phyloP scores from a whole-genome alignment of 1,284 basidiomycete species.

The Tilletia caries region DNA sequence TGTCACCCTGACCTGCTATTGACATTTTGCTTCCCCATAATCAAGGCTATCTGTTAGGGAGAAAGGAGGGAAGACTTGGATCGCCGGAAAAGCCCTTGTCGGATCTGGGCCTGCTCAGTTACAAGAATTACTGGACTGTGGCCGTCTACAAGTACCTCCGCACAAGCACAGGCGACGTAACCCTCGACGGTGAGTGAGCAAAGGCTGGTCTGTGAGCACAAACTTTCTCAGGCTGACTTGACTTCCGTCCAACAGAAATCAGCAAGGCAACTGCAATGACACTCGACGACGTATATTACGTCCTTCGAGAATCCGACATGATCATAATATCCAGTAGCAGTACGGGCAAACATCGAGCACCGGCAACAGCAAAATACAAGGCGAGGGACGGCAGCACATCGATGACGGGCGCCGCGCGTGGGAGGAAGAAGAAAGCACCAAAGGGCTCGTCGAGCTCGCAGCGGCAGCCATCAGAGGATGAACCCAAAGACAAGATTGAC shows the following conservation, averaged over 20 bases:
- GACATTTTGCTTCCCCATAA: too few relatives aligned
- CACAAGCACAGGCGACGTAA: constrained; percentile 63
- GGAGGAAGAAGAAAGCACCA: constrained; percentile 56
- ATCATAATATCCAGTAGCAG: constrained; percentile 60
- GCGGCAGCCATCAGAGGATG: neutral
- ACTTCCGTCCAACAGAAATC: constrained; percentile 64
- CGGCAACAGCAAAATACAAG: constrained; percentile 38
- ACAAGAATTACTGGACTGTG: constrained; percentile 92
- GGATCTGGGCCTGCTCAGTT: constrained; percentile 86
- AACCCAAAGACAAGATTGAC: constrained; percentile 51
- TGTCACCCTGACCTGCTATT: neutral
- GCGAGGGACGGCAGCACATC: constrained; percentile 22
- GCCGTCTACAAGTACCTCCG: constrained; percentile 77
- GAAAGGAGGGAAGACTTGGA: constrained; percentile 91
- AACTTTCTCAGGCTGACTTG: neutral
- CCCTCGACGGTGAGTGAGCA: constrained; percentile 68
- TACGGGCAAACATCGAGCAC: constrained; percentile 31
- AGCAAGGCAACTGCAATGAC: constrained; percentile 84
- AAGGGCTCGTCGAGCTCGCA: constrained; percentile 56
- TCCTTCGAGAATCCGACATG: constrained; percentile 74
- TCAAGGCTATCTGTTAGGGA: constrained; percentile 88
- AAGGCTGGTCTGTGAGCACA: neutral
- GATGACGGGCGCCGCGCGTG: neutral
- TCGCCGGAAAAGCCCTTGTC: constrained; percentile 96
- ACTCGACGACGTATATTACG: constrained; percentile 76